Evolutionary conservation across 495 filamentous ascomycete species (phyloP).

Genomic region (Podospora anserina): DNA sequence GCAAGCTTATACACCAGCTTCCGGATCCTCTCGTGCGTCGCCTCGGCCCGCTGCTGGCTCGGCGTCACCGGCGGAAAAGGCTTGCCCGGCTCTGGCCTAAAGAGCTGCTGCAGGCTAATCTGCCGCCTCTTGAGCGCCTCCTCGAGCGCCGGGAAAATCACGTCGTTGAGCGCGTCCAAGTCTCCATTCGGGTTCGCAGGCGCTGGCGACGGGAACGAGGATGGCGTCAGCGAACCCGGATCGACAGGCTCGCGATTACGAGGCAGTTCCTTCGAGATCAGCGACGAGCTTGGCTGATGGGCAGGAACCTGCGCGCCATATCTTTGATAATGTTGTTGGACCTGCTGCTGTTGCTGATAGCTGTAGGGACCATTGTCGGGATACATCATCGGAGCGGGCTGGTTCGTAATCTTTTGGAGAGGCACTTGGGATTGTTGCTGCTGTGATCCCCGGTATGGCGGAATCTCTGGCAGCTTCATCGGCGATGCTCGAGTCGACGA

Average conservation of each 20-base stretch:
- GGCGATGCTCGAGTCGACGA: slow-evolving; percentile 15
- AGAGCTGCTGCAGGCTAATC: slow-evolving; percentile 57
- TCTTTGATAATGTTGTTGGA: slow-evolving; percentile 22
- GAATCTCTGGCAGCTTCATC: slow-evolving; percentile 52
- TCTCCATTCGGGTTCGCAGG: slow-evolving; percentile 48
- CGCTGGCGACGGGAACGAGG: slow-evolving; percentile 44
- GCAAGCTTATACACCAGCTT: slow-evolving; percentile 72
- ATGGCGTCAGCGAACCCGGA: slow-evolving; percentile 8
- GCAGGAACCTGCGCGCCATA: slow-evolving; percentile 4
- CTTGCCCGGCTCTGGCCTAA: slow-evolving; percentile 39
- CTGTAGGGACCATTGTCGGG: slow-evolving; percentile 13
- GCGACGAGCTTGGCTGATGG: slow-evolving; percentile 10
- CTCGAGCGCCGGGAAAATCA: slow-evolving; percentile 87
- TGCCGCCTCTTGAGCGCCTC: slow-evolving; percentile 80
- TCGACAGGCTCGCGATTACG: slow-evolving; percentile 18
- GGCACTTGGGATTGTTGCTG: slow-evolving; percentile 28
- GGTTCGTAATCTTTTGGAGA: slow-evolving; percentile 32
- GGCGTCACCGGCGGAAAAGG: slow-evolving; percentile 39
- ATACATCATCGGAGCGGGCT: slow-evolving; percentile 17
- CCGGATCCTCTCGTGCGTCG: slow-evolving; percentile 77
- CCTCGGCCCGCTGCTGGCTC: slow-evolving; percentile 60
- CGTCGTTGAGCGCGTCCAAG: slow-evolving; percentile 65
- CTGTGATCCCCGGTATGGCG: slow-evolving; percentile 45
- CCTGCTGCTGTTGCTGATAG: slow-evolving; percentile 27
- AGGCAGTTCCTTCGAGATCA: slow-evolving; percentile 28